These are phyloP conservation scores for Cladosporium cucumerinum DNA, from an alignment of 2,329 filamentous ascomycete species.

Conservation along the genomic window DNA sequence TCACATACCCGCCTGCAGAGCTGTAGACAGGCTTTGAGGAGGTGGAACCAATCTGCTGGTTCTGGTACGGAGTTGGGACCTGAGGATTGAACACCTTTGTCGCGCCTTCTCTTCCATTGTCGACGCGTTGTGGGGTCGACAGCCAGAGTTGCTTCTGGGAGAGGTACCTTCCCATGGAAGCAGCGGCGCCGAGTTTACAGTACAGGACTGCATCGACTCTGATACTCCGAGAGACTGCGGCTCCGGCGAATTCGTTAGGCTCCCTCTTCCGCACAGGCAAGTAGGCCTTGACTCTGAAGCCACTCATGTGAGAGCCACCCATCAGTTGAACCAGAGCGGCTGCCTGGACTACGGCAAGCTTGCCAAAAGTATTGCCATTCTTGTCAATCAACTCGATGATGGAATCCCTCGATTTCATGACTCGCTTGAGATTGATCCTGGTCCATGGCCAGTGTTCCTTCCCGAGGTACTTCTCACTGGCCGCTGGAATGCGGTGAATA, in stretches of 20 bases:
- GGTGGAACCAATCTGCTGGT: constrained; percentile 16
- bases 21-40: constrained; percentile 18
- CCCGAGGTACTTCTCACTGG: constrained; percentile 18
- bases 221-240: constrained; percentile 58
- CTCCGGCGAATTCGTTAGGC: constrained; percentile 62
- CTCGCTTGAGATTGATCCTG: constrained; percentile 64
- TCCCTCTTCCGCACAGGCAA: constrained; percentile 65
- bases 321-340: constrained; percentile 71
- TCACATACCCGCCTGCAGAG: constrained; percentile 31
- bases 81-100: constrained; percentile 77
- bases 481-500: constrained; percentile 24
- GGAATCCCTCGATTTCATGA: constrained; percentile 45
- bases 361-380: constrained; percentile 68
- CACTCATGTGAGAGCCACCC: constrained; percentile 46
- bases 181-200: constrained; percentile 64
- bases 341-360: constrained; percentile 66
- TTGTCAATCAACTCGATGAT: constrained; percentile 71
- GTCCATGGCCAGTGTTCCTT: constrained; percentile 63
- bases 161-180: constrained; percentile 65
- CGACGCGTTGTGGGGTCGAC: constrained; percentile 59
- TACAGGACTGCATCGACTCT: constrained; percentile 74
- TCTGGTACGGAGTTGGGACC: constrained; percentile 41
- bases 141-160: constrained; percentile 66
- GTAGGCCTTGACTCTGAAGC: constrained; percentile 68
- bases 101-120: constrained; percentile 53